phyloP scores from a whole-genome alignment of 169 alveolate genomes.

The Plasmodium malariae region DNA sequence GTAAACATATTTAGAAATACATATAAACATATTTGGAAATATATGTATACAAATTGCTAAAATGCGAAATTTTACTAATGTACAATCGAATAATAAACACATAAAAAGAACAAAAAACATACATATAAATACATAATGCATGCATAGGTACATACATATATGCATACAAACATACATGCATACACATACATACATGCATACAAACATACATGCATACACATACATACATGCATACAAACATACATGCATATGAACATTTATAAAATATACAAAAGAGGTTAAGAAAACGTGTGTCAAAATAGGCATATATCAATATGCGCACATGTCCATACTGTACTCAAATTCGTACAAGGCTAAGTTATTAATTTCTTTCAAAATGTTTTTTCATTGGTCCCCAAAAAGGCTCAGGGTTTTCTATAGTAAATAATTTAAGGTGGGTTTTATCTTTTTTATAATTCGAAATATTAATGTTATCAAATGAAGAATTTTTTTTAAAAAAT shows the following conservation, averaged over 20 bases:
- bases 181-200: constrained; percentile 1
- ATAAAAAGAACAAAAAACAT: too few species aligned
- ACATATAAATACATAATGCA: too few species aligned
- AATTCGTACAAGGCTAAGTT: not conserved
- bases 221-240: not conserved
- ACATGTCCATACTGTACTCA: not conserved
- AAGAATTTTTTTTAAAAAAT: constrained; percentile 64
- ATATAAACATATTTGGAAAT: too few species aligned
- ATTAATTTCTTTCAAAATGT: constrained; percentile 51
- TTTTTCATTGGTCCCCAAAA: constrained; percentile 77
- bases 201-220: not conserved
- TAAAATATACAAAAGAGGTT: constrained; percentile 10
- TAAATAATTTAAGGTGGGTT: constrained; percentile 29
- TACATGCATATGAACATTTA: not conserved
- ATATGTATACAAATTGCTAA: not conserved
- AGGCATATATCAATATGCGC: not conserved
- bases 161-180: not conserved
- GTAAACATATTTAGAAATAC: constrained; percentile 11
- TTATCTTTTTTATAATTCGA: constrained; percentile 21
- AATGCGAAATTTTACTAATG: too few species aligned
- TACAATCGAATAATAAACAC: too few species aligned
- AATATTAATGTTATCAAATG: constrained; percentile 59
- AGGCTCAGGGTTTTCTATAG: constrained; percentile 73
- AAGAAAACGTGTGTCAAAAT: not conserved
- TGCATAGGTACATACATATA: too few species aligned